A percentile compares a stretch with the other conserved stretches of the same genome.
Evolutionary conservation across 257 asterid species (phyloP).

Genomic region (Lithospermum erythrorhizon): DNA sequence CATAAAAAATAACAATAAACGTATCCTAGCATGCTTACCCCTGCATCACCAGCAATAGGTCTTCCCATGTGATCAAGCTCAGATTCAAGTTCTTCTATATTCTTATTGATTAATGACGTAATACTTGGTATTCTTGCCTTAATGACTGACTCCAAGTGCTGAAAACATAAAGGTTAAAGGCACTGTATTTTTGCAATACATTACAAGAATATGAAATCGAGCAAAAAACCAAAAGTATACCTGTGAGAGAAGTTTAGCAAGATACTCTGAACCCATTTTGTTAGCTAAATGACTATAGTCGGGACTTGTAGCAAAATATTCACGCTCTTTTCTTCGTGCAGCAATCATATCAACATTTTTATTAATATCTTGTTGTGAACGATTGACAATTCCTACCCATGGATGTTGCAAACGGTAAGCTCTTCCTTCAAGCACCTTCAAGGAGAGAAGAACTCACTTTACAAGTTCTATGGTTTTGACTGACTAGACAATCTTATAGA

Average conservation of each 20-base stretch:
- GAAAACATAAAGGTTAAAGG: conserved; percentile 7
- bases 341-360: conserved; percentile 25
- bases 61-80: conserved; percentile 30
- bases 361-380: conserved; percentile 37
- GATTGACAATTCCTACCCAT: conserved; percentile 43
- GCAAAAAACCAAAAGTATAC: conserved; percentile 5
- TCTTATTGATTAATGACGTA: conserved; percentile 24
- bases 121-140: conserved; percentile 31
- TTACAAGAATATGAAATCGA: not conserved
- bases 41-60: conserved; percentile 29
- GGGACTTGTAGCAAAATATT: conserved; percentile 28
- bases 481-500: too few species aligned
- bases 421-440: conserved; percentile 41
- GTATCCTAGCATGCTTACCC: conserved; percentile 16
- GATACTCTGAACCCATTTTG: conserved; percentile 37
- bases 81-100: conserved; percentile 30
- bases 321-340: conserved; percentile 28
- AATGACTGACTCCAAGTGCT: conserved; percentile 32
- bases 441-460: not conserved
- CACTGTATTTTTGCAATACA: too few species aligned
- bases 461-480: not conserved
- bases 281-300: conserved; percentile 29
- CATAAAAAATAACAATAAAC: too few species aligned
- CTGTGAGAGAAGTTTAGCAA: conserved; percentile 33
- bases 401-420: conserved; percentile 31